Evolutionary conservation across 1,284 basidiomycete genomes (phyloP).

Genomic region (Vanrija humicola): DNA sequence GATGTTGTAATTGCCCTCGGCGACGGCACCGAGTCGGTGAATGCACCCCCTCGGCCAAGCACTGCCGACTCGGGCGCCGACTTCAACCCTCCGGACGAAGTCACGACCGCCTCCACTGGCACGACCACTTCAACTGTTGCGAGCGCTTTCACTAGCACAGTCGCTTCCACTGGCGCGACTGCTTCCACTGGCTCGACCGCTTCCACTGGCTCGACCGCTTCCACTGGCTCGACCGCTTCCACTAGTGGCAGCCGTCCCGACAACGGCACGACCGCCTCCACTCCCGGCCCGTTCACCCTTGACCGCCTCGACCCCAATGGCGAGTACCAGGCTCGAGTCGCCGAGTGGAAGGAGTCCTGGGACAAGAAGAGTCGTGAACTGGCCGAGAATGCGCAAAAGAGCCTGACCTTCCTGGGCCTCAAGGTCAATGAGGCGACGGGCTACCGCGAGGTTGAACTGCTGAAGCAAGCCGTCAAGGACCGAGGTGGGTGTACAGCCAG

Average conservation of each 20-base stretch:
- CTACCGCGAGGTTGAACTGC: slow-evolving; percentile 78
- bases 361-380: slow-evolving; percentile 9
- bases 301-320: slow-evolving; percentile 2
- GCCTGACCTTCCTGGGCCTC: slow-evolving; percentile 66
- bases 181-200: background rate
- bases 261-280: background rate
- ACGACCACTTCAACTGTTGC: background rate
- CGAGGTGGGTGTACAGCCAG: slow-evolving; percentile 4
- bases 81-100: background rate
- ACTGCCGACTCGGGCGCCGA: background rate
- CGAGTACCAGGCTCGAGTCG: slow-evolving; percentile 4
- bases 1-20: too few species aligned
- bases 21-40: too few species aligned
- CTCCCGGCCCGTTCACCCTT: background rate
- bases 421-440: slow-evolving; percentile 82
- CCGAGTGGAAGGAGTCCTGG: background rate
- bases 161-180: background rate
- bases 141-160: background rate
- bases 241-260: background rate
- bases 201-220: background rate
- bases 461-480: slow-evolving; percentile 55
- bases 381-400: slow-evolving; percentile 39
- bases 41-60: too few species aligned
- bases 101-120: background rate
- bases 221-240: background rate